Evolutionary conservation across 2,329 filamentous ascomycete species (phyloP), one percentile per base, ranked within the genome.

Genomic region (Ophiostoma ulmi): DNA sequence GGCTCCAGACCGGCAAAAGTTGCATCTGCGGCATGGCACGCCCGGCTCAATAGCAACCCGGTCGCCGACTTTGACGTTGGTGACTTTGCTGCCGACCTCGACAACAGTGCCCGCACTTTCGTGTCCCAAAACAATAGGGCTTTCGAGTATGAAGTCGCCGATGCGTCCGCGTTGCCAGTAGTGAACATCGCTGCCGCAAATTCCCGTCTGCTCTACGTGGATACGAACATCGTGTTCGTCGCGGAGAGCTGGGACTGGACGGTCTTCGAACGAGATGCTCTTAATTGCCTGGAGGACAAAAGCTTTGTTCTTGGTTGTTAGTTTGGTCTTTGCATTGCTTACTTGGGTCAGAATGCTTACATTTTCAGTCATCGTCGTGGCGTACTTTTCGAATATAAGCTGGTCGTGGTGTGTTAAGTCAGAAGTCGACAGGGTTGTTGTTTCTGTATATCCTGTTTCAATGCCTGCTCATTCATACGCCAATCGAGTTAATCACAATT

Each of bases 11-110:
- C 68, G 65, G 69, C 79, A 80, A 10, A 71, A 58, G 10, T 69
- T 67, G 71, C 80, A 81, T n/a, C 72, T 80, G 39, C 86, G 82
- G 78, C 88, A 90, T 0, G 86, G 85, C 17, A 88, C 81, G 63
- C 88, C 88, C 1, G 87, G 87, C 79, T 91, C 89, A 81, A 91
- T 87, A 38, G 88, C 87, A 26, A 91, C 88, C n/a, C 83, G 82
- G 76, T 91, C 88, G 70, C 88, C 89, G 41, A 86, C 82, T 74
- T 86, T 84, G 70, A 91, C 79, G 4, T 79, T 81, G 67, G 81
- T 86, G 52, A 91, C 88, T 35, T 80, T 80, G 48, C 83, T 79
- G 67, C 89, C 89, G 52, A 89, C 82, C 31, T 83, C 78, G 73
- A 82, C 79, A 73, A 91, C 81, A 38, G 88, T 81, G 61, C 88